Evolutionary conservation across 306 rosid species (phyloP), one percentile per base, ranked within the genome.

Genomic region (Pterocarpus macrocarpus): DNA sequence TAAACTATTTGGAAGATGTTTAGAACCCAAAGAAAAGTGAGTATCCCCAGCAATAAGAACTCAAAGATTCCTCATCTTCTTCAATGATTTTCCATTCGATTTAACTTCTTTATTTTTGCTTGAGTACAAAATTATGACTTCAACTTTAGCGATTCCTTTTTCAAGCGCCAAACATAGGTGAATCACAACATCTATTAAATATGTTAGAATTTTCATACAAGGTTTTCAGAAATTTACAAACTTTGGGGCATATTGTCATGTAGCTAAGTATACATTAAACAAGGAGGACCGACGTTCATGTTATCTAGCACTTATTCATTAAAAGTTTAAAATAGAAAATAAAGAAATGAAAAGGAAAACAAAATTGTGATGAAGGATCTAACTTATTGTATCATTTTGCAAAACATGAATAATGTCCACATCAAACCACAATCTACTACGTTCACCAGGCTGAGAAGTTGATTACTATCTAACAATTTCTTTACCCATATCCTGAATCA

Each of bases 401-500:
- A 77, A 22, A 22, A 50, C 81, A 16, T 16, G 39, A 50, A 47
- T 10, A 45, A 49, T 38, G 49, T 77, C 81, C 50, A 50, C 32
- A 22, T 64, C 16, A 64, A 0, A 65, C 65, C 81, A 77, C 7
- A 77, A 65, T 39, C 81, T 77, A 64, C 55, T 64, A 9, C 56
- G 41, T 57, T 47, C 15, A 0, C 65, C 43, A 34, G 43, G 81
- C 64, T 64, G 64, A 5, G 2, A 41, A 1, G 28, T 22, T 22
- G 71, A 62, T 45, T 76, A 61, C 9, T 33, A 62, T 12, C 35
- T 47, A 16, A 76, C 71, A 52, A 76, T 63, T 62, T 61, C 59
- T 47, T 62, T 76, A 8, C 80, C 71, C 63, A 76, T 76, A 3
- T 76, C 80, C 8, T 63, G 73, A 47, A 77, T 55, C 43, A 77